Evolutionary conservation across 2,329 filamentous ascomycete genomes (phyloP), one percentile per base, ranked within the genome.

Genomic region (Pyricularia sp.): DNA sequence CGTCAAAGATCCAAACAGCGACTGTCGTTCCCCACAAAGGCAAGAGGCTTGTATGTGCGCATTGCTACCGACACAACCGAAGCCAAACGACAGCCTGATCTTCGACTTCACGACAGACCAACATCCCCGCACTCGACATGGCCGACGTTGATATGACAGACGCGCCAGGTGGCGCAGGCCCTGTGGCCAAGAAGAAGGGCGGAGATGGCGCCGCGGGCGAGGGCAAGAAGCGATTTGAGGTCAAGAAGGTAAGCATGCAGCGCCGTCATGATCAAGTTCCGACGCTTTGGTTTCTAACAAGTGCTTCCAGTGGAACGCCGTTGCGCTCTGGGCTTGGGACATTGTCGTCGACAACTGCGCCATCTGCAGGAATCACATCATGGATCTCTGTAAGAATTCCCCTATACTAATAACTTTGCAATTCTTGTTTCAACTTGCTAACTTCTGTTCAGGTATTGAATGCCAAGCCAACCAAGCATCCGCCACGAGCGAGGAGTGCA

Each of bases 331-430:
- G 95, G 95, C 95, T 0, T 99, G 95, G 95, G 95, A 99, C 78
- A 99, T 99, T 70, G 94, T 98, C 36, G 95, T 99, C 71, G 95
- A 99, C 82, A 99, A 99, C 86, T 99, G 95, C 79, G 95, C 95
- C 75, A 99, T 99, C 78, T 99, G 95, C 85, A 88, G 95, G 78
- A 99, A 99, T 79, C 95, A 99, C 80, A 99, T 99, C 80, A 99
- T 99, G 95, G 95, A 99, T 80, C 85, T 99, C 31, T 99, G 95
- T 93, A 68, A 30, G 66, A 31, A n/a, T 25, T 65, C 31, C 31
- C 30, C 89, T 69, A 14, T 58, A 23, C 6, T 42, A 28, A 23
- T n/a, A 12, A 2, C n/a, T 10, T 12, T 10, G 23, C 12, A 5
- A 5, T 2, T 68, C 26, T 68, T 70, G 10, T 55, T 33, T 72